Evolutionary conservation across 805 yeast species (phyloP).

Genomic region (Candida odintsovae): DNA sequence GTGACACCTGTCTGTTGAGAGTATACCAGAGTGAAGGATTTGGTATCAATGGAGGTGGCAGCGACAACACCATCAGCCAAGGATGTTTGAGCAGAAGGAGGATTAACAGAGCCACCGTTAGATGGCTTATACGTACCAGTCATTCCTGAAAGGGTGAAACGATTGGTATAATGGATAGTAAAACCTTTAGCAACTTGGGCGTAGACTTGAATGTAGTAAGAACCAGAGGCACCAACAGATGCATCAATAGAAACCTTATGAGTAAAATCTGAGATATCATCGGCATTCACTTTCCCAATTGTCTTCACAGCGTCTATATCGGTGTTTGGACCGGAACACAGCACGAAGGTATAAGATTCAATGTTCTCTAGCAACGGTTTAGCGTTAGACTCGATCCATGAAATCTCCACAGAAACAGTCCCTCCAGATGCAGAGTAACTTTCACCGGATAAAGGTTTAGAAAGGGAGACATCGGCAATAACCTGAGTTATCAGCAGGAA

Average conservation of each 20-base stretch:
- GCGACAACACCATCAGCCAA: constrained; percentile 31
- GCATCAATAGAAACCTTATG: constrained; percentile 40
- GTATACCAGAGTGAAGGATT: constrained; percentile 65
- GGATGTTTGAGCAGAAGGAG: constrained; percentile 36
- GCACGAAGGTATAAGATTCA: constrained; percentile 39
- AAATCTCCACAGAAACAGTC: constrained; percentile 22
- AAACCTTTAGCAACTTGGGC: constrained; percentile 36
- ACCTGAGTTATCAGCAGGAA: background rate
- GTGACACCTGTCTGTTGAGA: constrained; percentile 71
- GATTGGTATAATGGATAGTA: constrained; percentile 60
- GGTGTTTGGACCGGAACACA: constrained; percentile 65
- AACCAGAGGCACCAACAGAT: constrained; percentile 52
- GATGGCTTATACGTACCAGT: constrained; percentile 47
- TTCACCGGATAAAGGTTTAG: constrained; percentile 19
- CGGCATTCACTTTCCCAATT: constrained; percentile 26
- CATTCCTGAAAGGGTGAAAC: constrained; percentile 69
- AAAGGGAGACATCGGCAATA: constrained; percentile 23
- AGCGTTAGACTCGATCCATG: constrained; percentile 56
- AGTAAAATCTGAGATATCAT: constrained; percentile 26
- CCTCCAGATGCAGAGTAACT: constrained; percentile 22
- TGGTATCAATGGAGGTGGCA: constrained; percentile 35
- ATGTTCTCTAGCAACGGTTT: constrained; percentile 42
- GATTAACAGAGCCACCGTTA: constrained; percentile 40
- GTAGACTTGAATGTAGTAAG: constrained; percentile 65
- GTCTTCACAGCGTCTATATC: constrained; percentile 36